Percentiles rank a stretch among this genome's conserved stretches.
phyloP scores from a whole-genome alignment of 192 early-diverging fungal species.

The Gamsiella multidivaricata region DNA sequence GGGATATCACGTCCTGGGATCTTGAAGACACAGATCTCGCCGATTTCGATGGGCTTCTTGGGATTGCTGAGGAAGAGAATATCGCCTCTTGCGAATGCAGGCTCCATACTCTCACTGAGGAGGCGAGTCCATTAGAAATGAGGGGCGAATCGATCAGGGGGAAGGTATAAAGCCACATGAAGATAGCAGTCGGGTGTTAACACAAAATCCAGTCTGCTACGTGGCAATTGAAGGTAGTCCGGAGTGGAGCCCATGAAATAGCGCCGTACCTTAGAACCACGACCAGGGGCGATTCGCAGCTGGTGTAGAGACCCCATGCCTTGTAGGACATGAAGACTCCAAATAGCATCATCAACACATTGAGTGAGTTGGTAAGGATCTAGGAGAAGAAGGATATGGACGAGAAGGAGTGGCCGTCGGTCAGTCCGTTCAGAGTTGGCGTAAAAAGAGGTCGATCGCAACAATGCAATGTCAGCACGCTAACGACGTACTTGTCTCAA shows the following conservation, averaged over 20 bases:
- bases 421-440: background rate
- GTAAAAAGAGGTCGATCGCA: background rate
- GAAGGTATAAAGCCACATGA: too few species aligned
- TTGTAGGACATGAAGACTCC: conserved; percentile 99
- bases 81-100: conserved; percentile 94
- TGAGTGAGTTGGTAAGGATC: conserved; percentile 67
- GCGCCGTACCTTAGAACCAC: conserved; percentile 86
- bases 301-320: conserved; percentile 83
- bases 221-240: background rate
- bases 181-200: too few species aligned
- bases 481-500: conserved; percentile 31
- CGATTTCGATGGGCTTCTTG: conserved; percentile 78
- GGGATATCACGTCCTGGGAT: conserved; percentile 88
- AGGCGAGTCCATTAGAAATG: background rate
- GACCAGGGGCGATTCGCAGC: conserved; percentile 96
- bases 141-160: too few species aligned
- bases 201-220: background rate
- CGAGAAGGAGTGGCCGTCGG: background rate
- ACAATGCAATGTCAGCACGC: background rate
- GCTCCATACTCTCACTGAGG: conserved; percentile 93
- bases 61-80: conserved; percentile 87
- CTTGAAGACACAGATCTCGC: conserved; percentile 97
- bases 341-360: conserved; percentile 88
- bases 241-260: background rate
- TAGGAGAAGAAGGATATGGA: background rate